Percentiles rank a stretch among this genome's conserved stretches.
These are phyloP conservation scores for Circinella umbellata DNA, from an alignment of 371 early-diverging fungal species.

Conservation along the genomic window DNA sequence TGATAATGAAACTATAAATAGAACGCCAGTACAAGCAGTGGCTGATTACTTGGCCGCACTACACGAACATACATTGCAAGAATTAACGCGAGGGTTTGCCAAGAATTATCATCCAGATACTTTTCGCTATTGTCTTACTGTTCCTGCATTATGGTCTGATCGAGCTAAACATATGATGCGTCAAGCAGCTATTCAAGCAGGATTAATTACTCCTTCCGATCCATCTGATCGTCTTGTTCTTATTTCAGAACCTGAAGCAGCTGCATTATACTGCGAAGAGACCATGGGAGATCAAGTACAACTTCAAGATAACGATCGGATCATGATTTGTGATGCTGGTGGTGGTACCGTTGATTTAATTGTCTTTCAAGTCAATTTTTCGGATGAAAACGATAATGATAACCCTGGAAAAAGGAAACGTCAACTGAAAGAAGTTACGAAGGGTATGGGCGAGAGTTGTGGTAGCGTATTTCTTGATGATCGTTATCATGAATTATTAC, in stretches of 20 bases:
- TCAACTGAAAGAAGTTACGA: slow-evolving; percentile 56
- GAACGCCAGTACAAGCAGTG: slow-evolving; percentile 36
- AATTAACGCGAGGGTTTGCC: slow-evolving; percentile 48
- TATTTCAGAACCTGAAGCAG: slow-evolving; percentile 67
- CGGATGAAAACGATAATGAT: slow-evolving; percentile 11
- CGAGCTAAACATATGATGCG: slow-evolving; percentile 61
- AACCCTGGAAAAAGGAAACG: slow-evolving; percentile 10
- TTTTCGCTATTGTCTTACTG: slow-evolving; percentile 54
- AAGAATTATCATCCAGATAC: slow-evolving; percentile 43
- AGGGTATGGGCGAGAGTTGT: slow-evolving; percentile 67
- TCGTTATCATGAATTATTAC: slow-evolving; percentile 43
- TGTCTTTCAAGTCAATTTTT: slow-evolving; percentile 38
- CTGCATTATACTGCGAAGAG: slow-evolving; percentile 62
- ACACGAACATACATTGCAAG: slow-evolving; percentile 45
- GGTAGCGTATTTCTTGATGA: slow-evolving; percentile 62
- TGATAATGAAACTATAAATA: slow-evolving; percentile 5
- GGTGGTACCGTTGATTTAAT: slow-evolving; percentile 70
- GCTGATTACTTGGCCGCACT: slow-evolving; percentile 45
- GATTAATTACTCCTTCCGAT: slow-evolving; percentile 47
- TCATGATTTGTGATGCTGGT: slow-evolving; percentile 69
- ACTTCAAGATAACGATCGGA: slow-evolving; percentile 51
- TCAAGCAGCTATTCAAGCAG: slow-evolving; percentile 58
- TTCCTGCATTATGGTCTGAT: slow-evolving; percentile 59
- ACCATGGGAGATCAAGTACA: slow-evolving; percentile 58
- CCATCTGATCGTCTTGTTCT: slow-evolving; percentile 57